A percentile compares a stretch with the other conserved stretches of the same genome.
Evolutionary conservation across 2,329 filamentous ascomycete species (phyloP).

Genomic region (Dothideomycetes sp.): DNA sequence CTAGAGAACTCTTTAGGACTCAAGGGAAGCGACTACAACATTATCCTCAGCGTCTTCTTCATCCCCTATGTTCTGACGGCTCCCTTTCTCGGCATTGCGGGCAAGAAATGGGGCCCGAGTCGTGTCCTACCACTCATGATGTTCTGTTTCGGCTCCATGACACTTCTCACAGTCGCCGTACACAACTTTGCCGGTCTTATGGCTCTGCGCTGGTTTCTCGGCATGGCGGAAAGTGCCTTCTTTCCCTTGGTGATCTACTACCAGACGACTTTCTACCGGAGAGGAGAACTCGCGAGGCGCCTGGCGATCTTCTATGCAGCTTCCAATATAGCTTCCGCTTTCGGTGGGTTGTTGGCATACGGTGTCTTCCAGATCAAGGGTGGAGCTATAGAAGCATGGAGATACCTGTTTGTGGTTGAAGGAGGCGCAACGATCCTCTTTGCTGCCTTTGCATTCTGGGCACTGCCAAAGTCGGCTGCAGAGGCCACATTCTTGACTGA

Average conservation of each 20-base stretch:
- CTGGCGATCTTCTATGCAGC: conserved; percentile 68
- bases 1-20: conserved; percentile 47
- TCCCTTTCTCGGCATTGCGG: conserved; percentile 53
- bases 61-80: conserved; percentile 63
- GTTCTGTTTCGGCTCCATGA: conserved; percentile 56
- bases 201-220: conserved; percentile 57
- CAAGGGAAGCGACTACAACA: conserved; percentile 54
- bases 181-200: conserved; percentile 56
- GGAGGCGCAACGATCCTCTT: conserved; percentile 46
- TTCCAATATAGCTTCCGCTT: conserved; percentile 60
- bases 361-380: conserved; percentile 49
- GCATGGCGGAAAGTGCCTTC: conserved; percentile 53
- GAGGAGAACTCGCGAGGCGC: conserved; percentile 58
- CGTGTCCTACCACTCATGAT: conserved; percentile 57
- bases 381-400: conserved; percentile 44
- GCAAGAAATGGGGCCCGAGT: conserved; percentile 56
- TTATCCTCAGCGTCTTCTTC: conserved; percentile 62
- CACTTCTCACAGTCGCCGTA: conserved; percentile 45
- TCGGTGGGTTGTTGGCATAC: conserved; percentile 48
- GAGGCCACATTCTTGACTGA: conserved; percentile 54
- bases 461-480: conserved; percentile 54
- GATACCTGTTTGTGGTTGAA: conserved; percentile 55
- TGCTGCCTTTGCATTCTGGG: conserved; percentile 55
- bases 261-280: conserved; percentile 52
- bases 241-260: conserved; percentile 60